Base-by-base conservation (phyloP, 768 basidiomycete genomes). In the Tubosaeta brunneosetosa region DNA sequence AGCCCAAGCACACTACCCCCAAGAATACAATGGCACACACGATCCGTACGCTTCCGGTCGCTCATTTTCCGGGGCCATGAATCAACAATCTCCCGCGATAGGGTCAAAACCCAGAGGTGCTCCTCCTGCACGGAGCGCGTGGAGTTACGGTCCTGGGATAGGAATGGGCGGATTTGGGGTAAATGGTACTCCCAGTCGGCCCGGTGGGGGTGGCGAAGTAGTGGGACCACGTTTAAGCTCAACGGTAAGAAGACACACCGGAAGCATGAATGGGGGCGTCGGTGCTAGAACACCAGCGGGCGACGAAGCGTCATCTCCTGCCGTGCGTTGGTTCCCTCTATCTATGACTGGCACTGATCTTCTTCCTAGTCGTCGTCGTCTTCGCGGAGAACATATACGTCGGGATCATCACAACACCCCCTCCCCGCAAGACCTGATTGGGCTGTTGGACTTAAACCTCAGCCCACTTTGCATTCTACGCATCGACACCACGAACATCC, bases 341-440 rank as follows among this genome's bases (percentile, higher is more conserved):
- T 38, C 27, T 11, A 34, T 16, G 6, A 40, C 36, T n/a, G 37
- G 8, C 44, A 52, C 56, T 62, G 49, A 62, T 49, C 5, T 6
- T 31, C 4, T n/a, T 74, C n/a, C 36, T 57, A 82, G 87, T 89
- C 87, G 29, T 89, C 88, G 2, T 90, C 91, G 0, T 89, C 88
- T 1, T 91, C 90, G 36, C 79, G 85, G 36, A 79, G 82, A 56
- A 88, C 87, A 6, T 88, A 80, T 57, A 87, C 86, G 2, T 89
- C 88, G 32, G 81, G 79, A 1, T 75, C 85, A 6, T 88, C 88
- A 59, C 77, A 90, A 71, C 83, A 84, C 51, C 91, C 90, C 13
- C 76, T 93, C 36, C 91, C 91, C 4, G 73, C 88, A 3, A 78
- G 91, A 52, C 91, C 91, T 37, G 91, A 93, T 66, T 93, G 91